These are phyloP conservation scores for Phytophthora melonis DNA, from an alignment of 352 stramenopile species.

Conservation along the genomic window DNA sequence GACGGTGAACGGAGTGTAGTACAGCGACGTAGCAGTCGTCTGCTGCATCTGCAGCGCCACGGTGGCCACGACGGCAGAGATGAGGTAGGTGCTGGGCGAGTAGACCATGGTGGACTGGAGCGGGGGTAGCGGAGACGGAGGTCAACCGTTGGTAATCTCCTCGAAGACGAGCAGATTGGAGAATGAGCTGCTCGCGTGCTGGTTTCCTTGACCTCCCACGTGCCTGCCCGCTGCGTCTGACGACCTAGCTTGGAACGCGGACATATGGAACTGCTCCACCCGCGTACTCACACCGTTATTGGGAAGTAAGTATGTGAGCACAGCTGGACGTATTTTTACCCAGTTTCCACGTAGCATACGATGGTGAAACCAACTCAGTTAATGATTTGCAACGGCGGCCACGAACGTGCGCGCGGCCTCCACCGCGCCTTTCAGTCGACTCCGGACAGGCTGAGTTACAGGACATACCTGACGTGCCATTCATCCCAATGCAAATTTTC, in stretches of 20 bases:
- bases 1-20: constrained; percentile 23
- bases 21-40: constrained; percentile 22
- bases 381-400: constrained; percentile 12
- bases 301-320: background rate
- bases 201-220: background rate
- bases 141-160: constrained; percentile 37
- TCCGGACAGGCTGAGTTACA: background rate
- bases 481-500: background rate
- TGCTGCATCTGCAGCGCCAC: constrained; percentile 37
- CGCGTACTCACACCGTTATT: background rate
- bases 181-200: constrained; percentile 14
- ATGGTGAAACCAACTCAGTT: background rate
- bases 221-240: background rate
- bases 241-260: background rate
- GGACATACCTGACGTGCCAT: background rate
- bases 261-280: background rate
- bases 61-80: constrained; percentile 30
- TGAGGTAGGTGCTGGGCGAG: constrained; percentile 35
- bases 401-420: background rate
- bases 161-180: constrained; percentile 37
- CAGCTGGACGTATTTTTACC: background rate
- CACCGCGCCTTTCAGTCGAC: background rate
- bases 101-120: constrained; percentile 30
- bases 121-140: constrained; percentile 5
- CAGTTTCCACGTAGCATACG: constrained; percentile 10